phyloP scores from a whole-genome alignment of 1,284 basidiomycete genomes.

The Tetrapyrgos nigripes region DNA sequence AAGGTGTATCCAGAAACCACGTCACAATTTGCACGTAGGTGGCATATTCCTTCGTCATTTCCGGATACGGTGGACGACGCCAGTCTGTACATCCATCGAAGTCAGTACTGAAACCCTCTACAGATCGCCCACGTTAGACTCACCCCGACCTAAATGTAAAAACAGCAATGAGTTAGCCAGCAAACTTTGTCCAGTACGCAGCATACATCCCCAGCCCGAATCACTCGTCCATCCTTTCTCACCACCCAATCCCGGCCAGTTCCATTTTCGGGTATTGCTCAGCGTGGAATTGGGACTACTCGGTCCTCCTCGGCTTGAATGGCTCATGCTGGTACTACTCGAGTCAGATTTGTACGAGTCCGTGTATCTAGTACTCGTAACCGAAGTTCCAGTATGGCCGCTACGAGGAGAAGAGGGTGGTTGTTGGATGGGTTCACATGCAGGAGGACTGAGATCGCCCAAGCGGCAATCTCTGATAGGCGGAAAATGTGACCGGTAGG shows the following conservation, averaged over 20 bases:
- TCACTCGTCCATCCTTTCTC: conserved; percentile 92
- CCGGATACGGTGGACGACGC: conserved; percentile 72
- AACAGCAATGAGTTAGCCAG: conserved; percentile 89
- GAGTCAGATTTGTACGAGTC: conserved; percentile 20
- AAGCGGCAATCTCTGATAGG: conserved; percentile 79
- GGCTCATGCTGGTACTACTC: conserved; percentile 12
- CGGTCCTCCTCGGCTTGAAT: conserved; percentile 8
- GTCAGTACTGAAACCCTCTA: conserved; percentile 8
- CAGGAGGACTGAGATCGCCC: conserved; percentile 52
- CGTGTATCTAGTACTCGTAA: conserved; percentile 3
- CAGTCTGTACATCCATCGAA: conserved; percentile 67
- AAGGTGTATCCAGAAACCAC: conserved; percentile 95
- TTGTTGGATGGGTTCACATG: conserved; percentile 12
- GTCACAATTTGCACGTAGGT: conserved; percentile 89
- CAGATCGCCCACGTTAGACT: conserved; percentile 29
- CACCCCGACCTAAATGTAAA: conserved; percentile 87
- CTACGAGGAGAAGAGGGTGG: conserved; percentile 9
- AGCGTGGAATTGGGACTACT: conserved; percentile 14
- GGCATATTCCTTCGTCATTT: conserved; percentile 67
- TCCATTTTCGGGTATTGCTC: conserved; percentile 11
- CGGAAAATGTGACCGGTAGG: conserved; percentile 89
- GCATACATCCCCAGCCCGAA: conserved; percentile 98
- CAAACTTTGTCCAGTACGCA: conserved; percentile 92
- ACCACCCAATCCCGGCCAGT: conserved; percentile 40
- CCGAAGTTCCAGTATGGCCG: background rate